Evolutionary conservation across 176 grass and related monocot species (phyloP), one percentile per base, ranked within the genome.

Genomic region (Paspalum notatum): DNA sequence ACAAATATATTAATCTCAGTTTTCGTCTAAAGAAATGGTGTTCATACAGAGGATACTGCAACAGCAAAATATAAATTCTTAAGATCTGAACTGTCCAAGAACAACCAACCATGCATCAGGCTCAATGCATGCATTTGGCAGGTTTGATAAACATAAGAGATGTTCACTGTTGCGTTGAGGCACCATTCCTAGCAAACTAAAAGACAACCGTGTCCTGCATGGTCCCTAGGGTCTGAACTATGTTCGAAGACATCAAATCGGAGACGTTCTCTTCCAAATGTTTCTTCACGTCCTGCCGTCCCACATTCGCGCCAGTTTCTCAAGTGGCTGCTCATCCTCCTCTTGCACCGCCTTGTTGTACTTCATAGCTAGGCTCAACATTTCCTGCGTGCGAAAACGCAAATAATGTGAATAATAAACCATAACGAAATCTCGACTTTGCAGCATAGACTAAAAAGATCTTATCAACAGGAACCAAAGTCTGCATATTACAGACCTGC

Each of bases 311-410:
- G 90, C 92, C 24, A 98, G 72, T 79, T 98, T 98, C 82, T 98
- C 96, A 32, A 92, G 96, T 18, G 96, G 82, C 62, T 95, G 90
- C 32, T 95, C 96, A 47, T 98, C 96, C 90, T 98, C 92, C 88
- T 98, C 96, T 64, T 98, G 96, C 71, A 98, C 96, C 21, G 96
- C 90, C 84, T 95, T 95, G 80, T 98, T 95, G 73, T 98, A 98
- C 59, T 98, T 98, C 84, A 90, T 91, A 60, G 96, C 96, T 68
- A 98, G 72, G 82, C 89, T 83, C 66, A 98, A 76, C 96, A 99
- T 99, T 91, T 95, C 96, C 96, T 99, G 71, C 46, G 57, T 25
- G 83, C 55, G 17, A 47, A 5, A 77, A 42, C 47, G 17, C 24
- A 72, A n/a, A n/a, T n/a, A n/a, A n/a, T n/a, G n/a, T 80, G 20